Percentiles rank a stretch among this genome's conserved stretches.
Evolutionary conservation across 1,284 basidiomycete genomes (phyloP).

Genomic region (Ganoderma sinense): DNA sequence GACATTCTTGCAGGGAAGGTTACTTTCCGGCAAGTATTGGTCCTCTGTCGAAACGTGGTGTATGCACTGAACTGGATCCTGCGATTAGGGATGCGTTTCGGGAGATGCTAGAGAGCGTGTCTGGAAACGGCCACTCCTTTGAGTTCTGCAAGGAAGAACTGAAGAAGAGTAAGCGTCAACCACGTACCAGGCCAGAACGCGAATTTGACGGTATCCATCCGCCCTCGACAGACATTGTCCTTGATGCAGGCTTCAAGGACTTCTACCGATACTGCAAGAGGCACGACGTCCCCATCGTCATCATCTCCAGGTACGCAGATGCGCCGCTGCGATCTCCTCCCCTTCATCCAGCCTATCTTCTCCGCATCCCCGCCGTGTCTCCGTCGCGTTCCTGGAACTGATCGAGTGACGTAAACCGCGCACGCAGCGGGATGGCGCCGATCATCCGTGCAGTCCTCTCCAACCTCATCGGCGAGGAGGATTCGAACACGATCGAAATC

Average conservation of each 20-base stretch:
- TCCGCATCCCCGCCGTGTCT: background rate
- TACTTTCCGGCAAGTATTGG: conserved; percentile 71
- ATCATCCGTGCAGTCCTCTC: conserved; percentile 89
- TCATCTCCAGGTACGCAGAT: conserved; percentile 83
- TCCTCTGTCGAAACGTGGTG: background rate
- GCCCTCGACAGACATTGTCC: conserved; percentile 68
- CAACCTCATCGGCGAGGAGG: conserved; percentile 77
- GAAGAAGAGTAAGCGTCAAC: conserved; percentile 48
- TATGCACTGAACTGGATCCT: background rate
- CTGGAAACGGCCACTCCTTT: conserved; percentile 70
- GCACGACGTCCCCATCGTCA: conserved; percentile 85
- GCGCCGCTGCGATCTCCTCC: background rate
- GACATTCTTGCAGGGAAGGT: conserved; percentile 72
- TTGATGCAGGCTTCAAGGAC: conserved; percentile 88
- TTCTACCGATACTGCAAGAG: conserved; percentile 86
- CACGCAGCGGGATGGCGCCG: conserved; percentile 86
- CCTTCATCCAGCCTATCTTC: background rate
- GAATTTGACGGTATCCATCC: background rate
- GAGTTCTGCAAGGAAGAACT: conserved; percentile 81
- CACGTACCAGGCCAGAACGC: background rate
- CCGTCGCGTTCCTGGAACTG: background rate
- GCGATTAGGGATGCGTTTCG: conserved; percentile 75
- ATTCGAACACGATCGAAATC: conserved; percentile 82
- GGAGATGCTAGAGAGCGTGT: conserved; percentile 81
- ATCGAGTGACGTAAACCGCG: background rate